Conservation (phyloP, 176 grass and related monocot genomes). For the Carex scoparia region DNA sequence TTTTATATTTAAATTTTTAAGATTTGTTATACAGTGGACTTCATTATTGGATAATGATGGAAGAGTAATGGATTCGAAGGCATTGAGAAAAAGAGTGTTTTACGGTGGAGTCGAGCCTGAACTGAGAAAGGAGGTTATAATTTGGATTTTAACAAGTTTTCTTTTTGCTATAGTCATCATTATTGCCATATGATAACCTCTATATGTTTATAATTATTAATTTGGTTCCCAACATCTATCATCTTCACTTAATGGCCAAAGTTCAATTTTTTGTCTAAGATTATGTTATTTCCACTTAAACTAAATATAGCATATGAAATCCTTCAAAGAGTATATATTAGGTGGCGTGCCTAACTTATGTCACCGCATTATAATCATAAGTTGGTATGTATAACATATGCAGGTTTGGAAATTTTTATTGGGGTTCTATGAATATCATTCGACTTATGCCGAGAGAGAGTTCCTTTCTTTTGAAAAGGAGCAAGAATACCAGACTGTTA, state of each 20-base stretch:
- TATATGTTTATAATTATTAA: not conserved
- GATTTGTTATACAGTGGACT: conserved; percentile 44
- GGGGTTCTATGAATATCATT: conserved; percentile 93
- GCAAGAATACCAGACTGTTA: conserved; percentile 84
- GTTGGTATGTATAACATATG: conserved; percentile 27
- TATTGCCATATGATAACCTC: not conserved
- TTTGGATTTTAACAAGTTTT: not conserved
- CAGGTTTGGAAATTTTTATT: conserved; percentile 97
- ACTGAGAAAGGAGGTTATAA: conserved; percentile 83
- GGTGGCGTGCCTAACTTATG: conserved; percentile 13
- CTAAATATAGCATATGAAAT: not conserved
- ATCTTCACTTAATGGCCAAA: not conserved
- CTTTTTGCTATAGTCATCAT: not conserved
- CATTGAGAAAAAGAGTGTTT: conserved; percentile 78
- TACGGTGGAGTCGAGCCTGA: conserved; percentile 85
- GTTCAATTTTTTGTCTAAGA: not conserved
- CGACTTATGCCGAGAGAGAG: conserved; percentile 91
- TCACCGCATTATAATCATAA: not conserved
- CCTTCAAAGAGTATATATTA: not conserved
- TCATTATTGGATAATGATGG: conserved; percentile 91
- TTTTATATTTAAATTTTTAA: conserved; percentile 18
- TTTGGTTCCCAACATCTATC: not conserved
- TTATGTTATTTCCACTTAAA: not conserved
- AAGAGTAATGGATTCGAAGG: conserved; percentile 84
- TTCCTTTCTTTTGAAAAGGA: conserved; percentile 62